Evolutionary conservation across 331 rosid genomes (phyloP).

Genomic region (Quercus lobata): DNA sequence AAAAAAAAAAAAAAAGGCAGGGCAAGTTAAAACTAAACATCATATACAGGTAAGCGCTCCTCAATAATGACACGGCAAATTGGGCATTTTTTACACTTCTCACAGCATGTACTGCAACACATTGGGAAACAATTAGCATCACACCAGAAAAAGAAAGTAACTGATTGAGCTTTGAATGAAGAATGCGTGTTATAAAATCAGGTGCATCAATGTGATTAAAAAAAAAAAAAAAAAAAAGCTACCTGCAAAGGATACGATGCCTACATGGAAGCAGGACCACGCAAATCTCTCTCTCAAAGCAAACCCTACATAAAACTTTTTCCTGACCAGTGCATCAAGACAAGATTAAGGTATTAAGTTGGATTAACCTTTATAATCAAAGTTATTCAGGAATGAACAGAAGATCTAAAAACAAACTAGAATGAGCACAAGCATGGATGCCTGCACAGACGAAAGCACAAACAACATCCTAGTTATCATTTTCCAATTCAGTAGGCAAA

Average conservation of each 20-base stretch:
- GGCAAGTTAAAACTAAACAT: conserved; percentile 56
- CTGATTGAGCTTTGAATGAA: not conserved
- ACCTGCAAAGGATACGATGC: conserved; percentile 96
- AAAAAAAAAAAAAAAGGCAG: conserved; percentile 11
- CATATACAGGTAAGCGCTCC: conserved; percentile 78
- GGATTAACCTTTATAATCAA: not conserved
- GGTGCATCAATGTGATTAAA: not conserved
- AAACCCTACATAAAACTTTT: conserved; percentile 87
- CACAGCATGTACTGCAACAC: conserved; percentile 74
- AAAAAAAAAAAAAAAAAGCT: not conserved
- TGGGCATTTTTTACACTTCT: conserved; percentile 85
- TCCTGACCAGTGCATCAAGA: conserved; percentile 49
- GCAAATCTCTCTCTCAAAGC: conserved; percentile 86
- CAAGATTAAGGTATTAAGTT: conserved; percentile 11
- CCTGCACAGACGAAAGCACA: not conserved
- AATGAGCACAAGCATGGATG: not conserved
- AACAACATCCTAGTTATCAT: not conserved
- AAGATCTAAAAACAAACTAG: conserved; percentile 7
- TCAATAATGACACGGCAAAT: conserved; percentile 71
- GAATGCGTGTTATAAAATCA: not conserved
- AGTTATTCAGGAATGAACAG: not conserved
- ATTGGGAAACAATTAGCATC: conserved; percentile 7
- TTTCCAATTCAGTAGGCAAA: not conserved
- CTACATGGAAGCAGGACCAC: conserved; percentile 89
- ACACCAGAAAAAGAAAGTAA: conserved; percentile 1